Evolutionary conservation across 78 protist genomes (phyloP), one percentile per base, ranked within the genome.

Genomic region (Dictyostelium brefeldianum): DNA sequence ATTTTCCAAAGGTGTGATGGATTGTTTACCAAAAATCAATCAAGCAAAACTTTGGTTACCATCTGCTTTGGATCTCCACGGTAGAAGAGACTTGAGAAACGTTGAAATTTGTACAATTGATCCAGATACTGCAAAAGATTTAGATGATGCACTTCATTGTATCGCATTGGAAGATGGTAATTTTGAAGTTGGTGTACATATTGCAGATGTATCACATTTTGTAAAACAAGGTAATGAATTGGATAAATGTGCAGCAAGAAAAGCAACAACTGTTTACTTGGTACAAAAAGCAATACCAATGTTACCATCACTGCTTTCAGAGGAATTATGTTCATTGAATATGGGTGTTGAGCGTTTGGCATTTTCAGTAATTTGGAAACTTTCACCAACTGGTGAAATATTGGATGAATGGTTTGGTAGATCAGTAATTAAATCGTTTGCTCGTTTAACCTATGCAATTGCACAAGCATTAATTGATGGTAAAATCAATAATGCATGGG

Each of bases 191-290:
- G 99, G 98, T 57, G 98, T 98, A 25, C 99, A 98, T 78, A 98
- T 98, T 83, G 99, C 99, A 0, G 99, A 98, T 74, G 99, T 98
- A 10, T 77, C 95, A 56, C 95, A 91, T 74, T 98, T 97, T 70
- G 96, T 98, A 5, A 53, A 10, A 9, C 75, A 53, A 18, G 84
- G 75, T 18, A 87, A 92, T 1, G 96, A 89, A n/a, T 89, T 97
- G 18, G 99, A 98, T 64, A 14, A 36, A 36, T 90, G 74, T 54
- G 99, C 99, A 10, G 20, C 6, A 36, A 9, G 57, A n/a, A 85
- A 98, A 31, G 92, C 97, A 17, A 98, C 98, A 2, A 84, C 98
- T 15, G 93, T 92, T 7, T 98, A 98, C 57, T 82, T 98, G 46
- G 97, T 97, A 22, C 94, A 97, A 43, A 57, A 95, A 3, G 99